phyloP scores from a whole-genome alignment of 768 basidiomycete species.

The Psilocybe cubensis region DNA sequence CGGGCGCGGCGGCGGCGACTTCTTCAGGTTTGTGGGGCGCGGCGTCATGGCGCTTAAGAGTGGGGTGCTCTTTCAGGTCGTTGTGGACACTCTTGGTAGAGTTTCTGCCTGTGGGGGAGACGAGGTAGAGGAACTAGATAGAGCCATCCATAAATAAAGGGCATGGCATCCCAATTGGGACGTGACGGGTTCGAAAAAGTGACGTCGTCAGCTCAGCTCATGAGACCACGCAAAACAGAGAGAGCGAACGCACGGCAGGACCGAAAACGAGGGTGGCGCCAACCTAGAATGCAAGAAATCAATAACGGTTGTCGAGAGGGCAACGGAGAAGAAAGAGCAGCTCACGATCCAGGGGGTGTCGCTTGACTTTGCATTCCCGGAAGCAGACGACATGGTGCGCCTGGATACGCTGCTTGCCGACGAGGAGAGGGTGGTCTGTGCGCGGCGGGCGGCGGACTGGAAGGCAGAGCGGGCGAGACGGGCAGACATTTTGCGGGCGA shows the following conservation, averaged over 20 bases:
- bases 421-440: slow-evolving; percentile 26
- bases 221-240: slow-evolving; percentile 1
- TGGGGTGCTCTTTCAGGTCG: slow-evolving; percentile 37
- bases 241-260: slow-evolving; percentile 37
- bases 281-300: slow-evolving; percentile 30
- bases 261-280: slow-evolving; percentile 44
- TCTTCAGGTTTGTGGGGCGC: slow-evolving; percentile 15
- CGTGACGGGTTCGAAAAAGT: background rate
- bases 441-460: slow-evolving; percentile 35
- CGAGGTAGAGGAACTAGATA: slow-evolving; percentile 42
- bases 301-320: slow-evolving; percentile 8
- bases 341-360: slow-evolving; percentile 52
- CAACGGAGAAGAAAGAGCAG: slow-evolving; percentile 15
- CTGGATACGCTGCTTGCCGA: slow-evolving; percentile 29
- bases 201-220: slow-evolving; percentile 6
- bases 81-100: slow-evolving; percentile 33
- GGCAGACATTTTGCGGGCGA: slow-evolving; percentile 38
- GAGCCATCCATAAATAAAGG: background rate
- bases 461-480: slow-evolving; percentile 39
- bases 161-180: slow-evolving; percentile 4
- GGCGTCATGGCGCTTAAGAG: slow-evolving; percentile 24
- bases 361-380: slow-evolving; percentile 35
- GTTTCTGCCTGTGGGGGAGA: slow-evolving; percentile 44
- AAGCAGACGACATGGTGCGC: slow-evolving; percentile 36
- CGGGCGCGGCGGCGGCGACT: slow-evolving; percentile 14